These are phyloP conservation scores for Solanum hybrid DNA, from an alignment of 305 asterid species.

Conservation along the genomic window DNA sequence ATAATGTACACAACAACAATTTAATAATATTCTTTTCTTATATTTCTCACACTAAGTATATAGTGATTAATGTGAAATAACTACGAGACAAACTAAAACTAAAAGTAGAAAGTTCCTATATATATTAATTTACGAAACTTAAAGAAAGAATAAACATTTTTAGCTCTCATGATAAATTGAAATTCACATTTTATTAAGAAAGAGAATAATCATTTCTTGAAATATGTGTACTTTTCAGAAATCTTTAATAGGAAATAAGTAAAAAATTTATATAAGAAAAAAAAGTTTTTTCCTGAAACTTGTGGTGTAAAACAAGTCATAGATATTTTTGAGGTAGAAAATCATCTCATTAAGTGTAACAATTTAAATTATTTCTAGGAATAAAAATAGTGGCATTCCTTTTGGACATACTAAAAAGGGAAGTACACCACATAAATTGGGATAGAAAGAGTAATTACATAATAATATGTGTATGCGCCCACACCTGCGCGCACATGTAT, in stretches of 20 bases:
- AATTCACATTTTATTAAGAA: not conserved
- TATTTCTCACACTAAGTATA: no score
- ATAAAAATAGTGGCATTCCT: not conserved
- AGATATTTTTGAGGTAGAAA: not conserved
- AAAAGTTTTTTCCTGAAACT: not conserved
- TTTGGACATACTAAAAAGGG: not conserved
- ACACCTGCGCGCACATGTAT: not conserved
- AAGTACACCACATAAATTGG: not conserved
- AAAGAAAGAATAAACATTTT: not conserved
- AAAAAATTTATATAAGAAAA: not conserved
- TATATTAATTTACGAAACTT: not conserved
- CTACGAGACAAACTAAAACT: not conserved
- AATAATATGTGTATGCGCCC: not conserved
- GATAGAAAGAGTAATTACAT: not conserved
- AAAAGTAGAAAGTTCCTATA: not conserved
- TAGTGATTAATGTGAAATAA: not conserved
- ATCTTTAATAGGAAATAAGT: not conserved
- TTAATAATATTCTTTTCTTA: no score
- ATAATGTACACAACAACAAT: no score
- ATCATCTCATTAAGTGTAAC: not conserved
- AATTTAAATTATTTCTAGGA: not conserved
- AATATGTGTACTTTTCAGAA: not conserved
- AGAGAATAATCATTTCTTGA: not conserved
- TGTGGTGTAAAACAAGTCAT: not conserved
- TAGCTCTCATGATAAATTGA: not conserved